Percentiles rank a stretch among this genome's conserved stretches.
Conservation (phyloP, 176 grass and related monocot species). For the Bonia amplexicaulis region DNA sequence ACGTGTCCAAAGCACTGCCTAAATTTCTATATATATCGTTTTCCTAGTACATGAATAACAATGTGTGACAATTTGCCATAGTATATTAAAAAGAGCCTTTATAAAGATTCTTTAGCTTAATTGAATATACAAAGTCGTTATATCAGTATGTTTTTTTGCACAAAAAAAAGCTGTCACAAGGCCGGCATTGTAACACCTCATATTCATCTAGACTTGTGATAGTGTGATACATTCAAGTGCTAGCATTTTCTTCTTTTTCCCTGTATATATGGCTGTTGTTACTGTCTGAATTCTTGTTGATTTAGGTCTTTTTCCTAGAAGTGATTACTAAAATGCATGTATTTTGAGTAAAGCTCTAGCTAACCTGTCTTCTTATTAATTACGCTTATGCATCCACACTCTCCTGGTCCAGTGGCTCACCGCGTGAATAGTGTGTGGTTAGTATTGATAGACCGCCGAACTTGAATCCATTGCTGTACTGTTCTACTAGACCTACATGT, state of each 20-base stretch:
- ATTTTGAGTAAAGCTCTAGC: background rate
- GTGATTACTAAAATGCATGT: background rate
- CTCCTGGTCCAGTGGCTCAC: background rate
- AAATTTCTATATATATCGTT: background rate
- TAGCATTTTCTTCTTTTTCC: background rate
- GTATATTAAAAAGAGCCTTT: background rate
- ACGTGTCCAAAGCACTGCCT: background rate
- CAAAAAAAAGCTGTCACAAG: background rate
- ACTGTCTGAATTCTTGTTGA: background rate
- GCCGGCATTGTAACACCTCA: background rate
- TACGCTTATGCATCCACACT: background rate
- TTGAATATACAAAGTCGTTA: background rate
- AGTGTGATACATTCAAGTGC: too few relatives aligned
- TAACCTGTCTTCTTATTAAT: background rate
- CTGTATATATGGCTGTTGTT: background rate
- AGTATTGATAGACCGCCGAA: background rate
- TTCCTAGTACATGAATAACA: background rate
- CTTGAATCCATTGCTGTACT: background rate
- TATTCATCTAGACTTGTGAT: too few relatives aligned
- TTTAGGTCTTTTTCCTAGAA: background rate
- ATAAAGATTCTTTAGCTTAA: background rate
- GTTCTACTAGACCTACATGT: background rate
- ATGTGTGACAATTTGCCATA: background rate
- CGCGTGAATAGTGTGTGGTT: background rate
- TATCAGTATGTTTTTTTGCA: background rate